Conservation (phyloP, 2,329 filamentous ascomycete species). For the Allantophomopsis cytisporea region DNA sequence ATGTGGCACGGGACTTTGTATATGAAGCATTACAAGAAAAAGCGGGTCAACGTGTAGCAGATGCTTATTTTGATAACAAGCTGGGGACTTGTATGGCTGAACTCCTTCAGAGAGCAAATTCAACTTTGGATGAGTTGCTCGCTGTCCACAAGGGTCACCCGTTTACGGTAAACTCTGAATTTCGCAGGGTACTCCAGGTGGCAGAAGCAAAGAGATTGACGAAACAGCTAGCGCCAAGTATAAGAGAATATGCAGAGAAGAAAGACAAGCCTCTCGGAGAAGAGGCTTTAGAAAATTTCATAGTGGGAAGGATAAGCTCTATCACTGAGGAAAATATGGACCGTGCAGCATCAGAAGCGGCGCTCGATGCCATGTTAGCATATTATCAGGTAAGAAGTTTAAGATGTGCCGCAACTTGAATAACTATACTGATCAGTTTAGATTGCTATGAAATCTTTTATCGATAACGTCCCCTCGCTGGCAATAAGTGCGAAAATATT, state of each 20-base stretch:
- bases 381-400: slow-evolving; percentile 6
- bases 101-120: slow-evolving; percentile 4
- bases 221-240: too few species aligned
- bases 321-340: slow-evolving; percentile 5
- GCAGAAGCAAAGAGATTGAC: neutral
- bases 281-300: neutral
- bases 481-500: slow-evolving; percentile 5
- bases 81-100: slow-evolving; percentile 5
- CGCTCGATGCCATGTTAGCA: slow-evolving; percentile 7
- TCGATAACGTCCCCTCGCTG: slow-evolving; percentile 7
- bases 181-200: slow-evolving; percentile 3
- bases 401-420: neutral
- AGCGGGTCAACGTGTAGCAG: slow-evolving; percentile 1
- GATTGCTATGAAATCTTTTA: slow-evolving; percentile 7
- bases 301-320: slow-evolving; percentile 1
- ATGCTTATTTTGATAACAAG: slow-evolving; percentile 3
- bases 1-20: slow-evolving; percentile 4
- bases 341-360: slow-evolving; percentile 5
- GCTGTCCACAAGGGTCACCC: slow-evolving; percentile 9
- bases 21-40: slow-evolving; percentile 5
- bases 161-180: slow-evolving; percentile 5
- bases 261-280: neutral
- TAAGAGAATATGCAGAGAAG: slow-evolving; percentile 1
- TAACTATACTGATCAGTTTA: slow-evolving; percentile 1
- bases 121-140: slow-evolving; percentile 7